Evolutionary conservation across 75 land plant species (phyloP).

Genomic region (Adiantum capillusveneris): DNA sequence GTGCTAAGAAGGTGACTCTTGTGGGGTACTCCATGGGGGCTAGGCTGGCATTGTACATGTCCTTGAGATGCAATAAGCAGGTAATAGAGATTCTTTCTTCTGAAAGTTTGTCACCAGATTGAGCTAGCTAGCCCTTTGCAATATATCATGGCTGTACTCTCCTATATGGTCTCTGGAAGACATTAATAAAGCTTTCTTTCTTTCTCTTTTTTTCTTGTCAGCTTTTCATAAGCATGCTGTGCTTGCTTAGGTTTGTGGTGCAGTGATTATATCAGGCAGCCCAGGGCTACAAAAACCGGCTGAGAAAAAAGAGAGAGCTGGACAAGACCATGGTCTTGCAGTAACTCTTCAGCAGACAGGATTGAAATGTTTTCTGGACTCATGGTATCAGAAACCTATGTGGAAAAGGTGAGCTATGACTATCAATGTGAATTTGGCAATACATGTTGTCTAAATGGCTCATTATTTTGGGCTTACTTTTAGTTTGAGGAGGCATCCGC

Average conservation of each 20-base stretch:
- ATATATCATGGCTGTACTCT: too few species aligned
- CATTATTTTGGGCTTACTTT: neutral
- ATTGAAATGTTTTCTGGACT: slow-evolving; percentile 46
- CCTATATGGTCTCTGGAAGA: too few species aligned
- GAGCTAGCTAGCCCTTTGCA: too few species aligned
- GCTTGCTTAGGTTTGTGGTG: slow-evolving; percentile 43
- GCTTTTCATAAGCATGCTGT: too few species aligned
- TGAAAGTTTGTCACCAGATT: too few species aligned
- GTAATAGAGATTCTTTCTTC: slow-evolving; percentile 10
- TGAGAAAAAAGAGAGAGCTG: slow-evolving; percentile 31
- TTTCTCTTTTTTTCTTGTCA: too few species aligned
- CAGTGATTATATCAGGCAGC: slow-evolving; percentile 84
- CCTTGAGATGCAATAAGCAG: slow-evolving; percentile 35
- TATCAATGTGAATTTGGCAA: neutral
- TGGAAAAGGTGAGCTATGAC: slow-evolving; percentile 68
- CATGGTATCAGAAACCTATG: slow-evolving; percentile 65
- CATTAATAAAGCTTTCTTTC: too few species aligned
- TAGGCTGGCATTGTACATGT: slow-evolving; percentile 80
- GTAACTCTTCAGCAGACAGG: slow-evolving; percentile 35
- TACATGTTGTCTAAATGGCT: neutral
- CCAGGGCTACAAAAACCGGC: slow-evolving; percentile 61
- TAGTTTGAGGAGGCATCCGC: slow-evolving; percentile 71
- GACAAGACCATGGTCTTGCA: slow-evolving; percentile 64
- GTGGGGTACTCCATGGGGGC: slow-evolving; percentile 99
- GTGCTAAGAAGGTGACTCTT: slow-evolving; percentile 39